Evolutionary conservation across 2,329 filamentous ascomycete genomes (phyloP).

Genomic region (Calonectria henricotiae): DNA sequence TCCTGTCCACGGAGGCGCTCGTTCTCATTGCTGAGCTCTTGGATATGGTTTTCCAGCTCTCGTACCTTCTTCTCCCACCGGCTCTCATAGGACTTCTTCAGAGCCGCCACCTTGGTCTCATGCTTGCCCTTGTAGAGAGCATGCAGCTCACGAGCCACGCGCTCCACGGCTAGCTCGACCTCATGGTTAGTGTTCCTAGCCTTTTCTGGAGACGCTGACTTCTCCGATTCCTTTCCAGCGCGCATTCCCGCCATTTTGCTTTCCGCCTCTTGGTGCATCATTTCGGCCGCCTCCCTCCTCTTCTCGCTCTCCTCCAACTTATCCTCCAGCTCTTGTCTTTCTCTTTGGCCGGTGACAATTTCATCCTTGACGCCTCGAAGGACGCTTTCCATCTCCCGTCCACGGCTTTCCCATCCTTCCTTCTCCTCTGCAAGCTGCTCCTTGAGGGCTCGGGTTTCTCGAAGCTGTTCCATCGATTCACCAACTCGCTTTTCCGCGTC

Average conservation of each 20-base stretch:
- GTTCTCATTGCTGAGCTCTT: slow-evolving; percentile 81
- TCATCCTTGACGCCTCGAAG: slow-evolving; percentile 87
- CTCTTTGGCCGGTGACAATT: slow-evolving; percentile 83
- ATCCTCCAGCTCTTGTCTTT: slow-evolving; percentile 83
- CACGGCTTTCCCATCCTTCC: slow-evolving; percentile 87
- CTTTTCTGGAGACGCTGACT: slow-evolving; percentile 59
- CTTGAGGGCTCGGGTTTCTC: slow-evolving; percentile 81
- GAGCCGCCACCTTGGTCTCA: slow-evolving; percentile 92
- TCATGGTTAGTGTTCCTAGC: slow-evolving; percentile 67
- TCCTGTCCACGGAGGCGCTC: slow-evolving; percentile 81
- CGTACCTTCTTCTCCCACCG: slow-evolving; percentile 91
- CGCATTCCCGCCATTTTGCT: slow-evolving; percentile 83
- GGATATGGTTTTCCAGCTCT: slow-evolving; percentile 82
- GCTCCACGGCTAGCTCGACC: slow-evolving; percentile 89
- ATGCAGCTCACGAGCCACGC: slow-evolving; percentile 94
- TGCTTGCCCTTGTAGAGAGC: slow-evolving; percentile 97
- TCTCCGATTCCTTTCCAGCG: slow-evolving; percentile 69
- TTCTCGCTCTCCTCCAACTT: slow-evolving; percentile 85
- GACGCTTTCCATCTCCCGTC: slow-evolving; percentile 88
- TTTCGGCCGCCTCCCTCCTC: slow-evolving; percentile 81
- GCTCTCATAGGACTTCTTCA: slow-evolving; percentile 88
- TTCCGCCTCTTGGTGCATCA: slow-evolving; percentile 82
- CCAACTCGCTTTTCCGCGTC: slow-evolving; percentile 95
- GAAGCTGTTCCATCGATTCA: slow-evolving; percentile 85
- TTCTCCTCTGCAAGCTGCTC: slow-evolving; percentile 84